Evolutionary conservation across 2,329 filamentous ascomycete species (phyloP), one percentile per base, ranked within the genome.

Genomic region (Epicoccum sorghinum): DNA sequence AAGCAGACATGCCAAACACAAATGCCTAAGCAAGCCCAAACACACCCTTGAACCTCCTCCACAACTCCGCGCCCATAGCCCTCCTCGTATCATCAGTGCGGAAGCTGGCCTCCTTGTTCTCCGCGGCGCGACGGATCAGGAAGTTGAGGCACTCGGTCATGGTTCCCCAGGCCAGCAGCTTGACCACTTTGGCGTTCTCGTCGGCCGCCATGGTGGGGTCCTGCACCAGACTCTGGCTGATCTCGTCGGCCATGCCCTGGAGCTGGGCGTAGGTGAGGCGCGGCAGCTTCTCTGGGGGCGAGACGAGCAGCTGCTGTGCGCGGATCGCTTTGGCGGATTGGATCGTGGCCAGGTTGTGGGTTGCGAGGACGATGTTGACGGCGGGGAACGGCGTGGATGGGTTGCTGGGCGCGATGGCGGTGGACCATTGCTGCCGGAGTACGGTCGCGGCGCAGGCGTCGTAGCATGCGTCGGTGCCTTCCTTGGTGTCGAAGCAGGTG

Each of bases 241-340:
- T 86, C 71, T 97, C 93, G 65, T 98, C 93, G 1, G 93, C 93
- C 93, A 98, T 98, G 36, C 93, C 93, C 78, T 93, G 89, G 1
- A 97, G 83, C 77, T 97, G 93, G 3, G 89, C 89, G 72, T 91
- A 92, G 0, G 77, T 75, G 8, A 85, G 74, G 3, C 64, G 58
- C 0, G 69, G 69, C 1, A 72, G 62, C 1, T 55, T 37, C 14
- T 59, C 47, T 36, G 57, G 80, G 57, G 36, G 74, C 68, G 4
- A 67, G 68, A 53, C 43, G 29, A 38, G 65, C 61, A 25, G 61
- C 44, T 84, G 82, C 18, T 75, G 61, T 39, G 79, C 76, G 46
- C 82, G 80, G 8, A 84, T 74, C 6, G 72, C 65, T 51, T 81
- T 79, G 1, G 83, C 83, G 32, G 77, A 77, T 30, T 76, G 62